Conservation (phyloP, 2,329 filamentous ascomycete species). For the Monilinia vaccinii-corymbosi region DNA sequence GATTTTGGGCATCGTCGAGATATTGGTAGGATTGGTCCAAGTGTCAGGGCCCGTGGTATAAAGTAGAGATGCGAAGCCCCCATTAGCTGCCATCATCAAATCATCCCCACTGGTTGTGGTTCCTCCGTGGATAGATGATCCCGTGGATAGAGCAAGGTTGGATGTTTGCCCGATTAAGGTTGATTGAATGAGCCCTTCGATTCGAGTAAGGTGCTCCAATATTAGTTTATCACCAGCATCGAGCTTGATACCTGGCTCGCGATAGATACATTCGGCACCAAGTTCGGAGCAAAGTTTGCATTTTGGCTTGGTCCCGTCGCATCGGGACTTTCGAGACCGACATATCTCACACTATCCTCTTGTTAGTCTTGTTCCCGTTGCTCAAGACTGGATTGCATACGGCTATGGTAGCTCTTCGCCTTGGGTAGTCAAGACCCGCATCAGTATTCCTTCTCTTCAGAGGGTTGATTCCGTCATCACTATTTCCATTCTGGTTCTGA, state of each 20-base stretch:
- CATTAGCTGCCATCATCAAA: slow-evolving; percentile 36
- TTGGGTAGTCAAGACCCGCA: slow-evolving; percentile 52
- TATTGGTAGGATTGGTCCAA: slow-evolving; percentile 59
- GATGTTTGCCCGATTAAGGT: slow-evolving; percentile 46
- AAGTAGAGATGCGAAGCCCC: slow-evolving; percentile 44
- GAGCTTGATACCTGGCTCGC: slow-evolving; percentile 78
- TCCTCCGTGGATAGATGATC: slow-evolving; percentile 56
- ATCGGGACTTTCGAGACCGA: slow-evolving; percentile 69
- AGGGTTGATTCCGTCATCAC: slow-evolving; percentile 48
- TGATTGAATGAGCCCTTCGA: slow-evolving; percentile 70
- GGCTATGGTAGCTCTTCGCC: slow-evolving; percentile 56
- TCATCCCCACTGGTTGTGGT: slow-evolving; percentile 52
- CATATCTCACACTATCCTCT: slow-evolving; percentile 64
- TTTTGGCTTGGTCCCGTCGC: slow-evolving; percentile 71
- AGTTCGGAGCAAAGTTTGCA: slow-evolving; percentile 78
- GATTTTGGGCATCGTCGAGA: slow-evolving; percentile 77
- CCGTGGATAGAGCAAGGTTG: slow-evolving; percentile 47
- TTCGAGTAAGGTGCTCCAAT: slow-evolving; percentile 65
- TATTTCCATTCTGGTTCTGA: slow-evolving; percentile 17
- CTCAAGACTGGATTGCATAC: slow-evolving; percentile 36
- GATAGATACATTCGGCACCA: slow-evolving; percentile 74
- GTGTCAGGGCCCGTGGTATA: slow-evolving; percentile 61
- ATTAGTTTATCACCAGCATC: slow-evolving; percentile 83
- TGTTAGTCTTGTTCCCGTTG: slow-evolving; percentile 13
- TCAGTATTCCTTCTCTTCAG: slow-evolving; percentile 55